These are phyloP conservation scores for Aspergillus persii DNA, from an alignment of 2,329 filamentous ascomycete genomes.

Conservation along the genomic window DNA sequence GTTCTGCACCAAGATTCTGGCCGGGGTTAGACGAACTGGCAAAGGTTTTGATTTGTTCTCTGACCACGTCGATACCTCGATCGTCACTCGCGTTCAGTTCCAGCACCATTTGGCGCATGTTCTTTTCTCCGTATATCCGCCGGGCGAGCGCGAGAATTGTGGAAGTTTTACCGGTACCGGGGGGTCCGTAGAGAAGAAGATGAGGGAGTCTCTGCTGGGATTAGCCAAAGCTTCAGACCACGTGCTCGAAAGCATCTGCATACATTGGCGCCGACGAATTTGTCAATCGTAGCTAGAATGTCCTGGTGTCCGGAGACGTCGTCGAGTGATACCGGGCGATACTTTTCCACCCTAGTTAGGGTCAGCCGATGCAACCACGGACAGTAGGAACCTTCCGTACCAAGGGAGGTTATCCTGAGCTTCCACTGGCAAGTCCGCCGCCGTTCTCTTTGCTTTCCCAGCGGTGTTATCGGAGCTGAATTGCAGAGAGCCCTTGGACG, in stretches of 20 bases:
- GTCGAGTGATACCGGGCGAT: conserved; percentile 79
- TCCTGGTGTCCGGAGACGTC: conserved; percentile 97
- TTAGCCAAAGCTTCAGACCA: not conserved
- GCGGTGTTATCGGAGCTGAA: conserved; percentile 72
- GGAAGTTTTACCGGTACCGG: conserved; percentile 95
- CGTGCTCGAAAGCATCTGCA: conserved; percentile 6
- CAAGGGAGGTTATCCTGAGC: conserved; percentile 93
- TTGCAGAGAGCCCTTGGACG: conserved; percentile 50
- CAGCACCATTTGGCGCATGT: conserved; percentile 97
- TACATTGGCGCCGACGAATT: conserved; percentile 89
- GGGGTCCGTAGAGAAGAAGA: conserved; percentile 92
- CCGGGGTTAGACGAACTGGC: conserved; percentile 55
- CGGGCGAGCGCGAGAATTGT: conserved; percentile 91
- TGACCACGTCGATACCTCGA: conserved; percentile 93
- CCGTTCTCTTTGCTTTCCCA: conserved; percentile 84
- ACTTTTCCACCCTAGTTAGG: conserved; percentile 82
- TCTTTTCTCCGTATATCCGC: conserved; percentile 85
- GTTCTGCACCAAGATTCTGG: too few species aligned
- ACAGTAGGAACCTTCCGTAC: conserved; percentile 45
- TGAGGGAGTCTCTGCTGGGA: conserved; percentile 71
- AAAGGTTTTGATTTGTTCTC: conserved; percentile 99
- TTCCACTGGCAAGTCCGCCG: conserved; percentile 89
- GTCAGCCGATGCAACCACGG: conserved; percentile 12
- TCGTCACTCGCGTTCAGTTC: conserved; percentile 98
- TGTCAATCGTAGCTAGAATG: conserved; percentile 96